Percentiles rank a stretch among this genome's conserved stretches.
Evolutionary conservation across 2,329 filamentous ascomycete species (phyloP).

Genomic region (Nigrospora sphaerica): DNA sequence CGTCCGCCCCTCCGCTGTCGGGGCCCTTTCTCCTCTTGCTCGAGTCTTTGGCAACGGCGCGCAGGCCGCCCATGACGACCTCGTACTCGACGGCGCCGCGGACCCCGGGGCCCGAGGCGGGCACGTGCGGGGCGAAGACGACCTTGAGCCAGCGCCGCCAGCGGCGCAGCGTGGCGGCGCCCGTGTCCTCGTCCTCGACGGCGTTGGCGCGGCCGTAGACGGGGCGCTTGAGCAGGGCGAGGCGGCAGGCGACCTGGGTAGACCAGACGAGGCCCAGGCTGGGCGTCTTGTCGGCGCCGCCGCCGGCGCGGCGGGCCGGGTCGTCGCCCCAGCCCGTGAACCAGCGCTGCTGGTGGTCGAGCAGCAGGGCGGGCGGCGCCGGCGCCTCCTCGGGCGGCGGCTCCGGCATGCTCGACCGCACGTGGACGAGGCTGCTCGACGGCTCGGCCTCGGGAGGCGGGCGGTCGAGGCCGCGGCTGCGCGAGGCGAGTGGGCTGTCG

Average conservation of each 20-base stretch:
- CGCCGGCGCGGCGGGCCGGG: constrained; percentile 25
- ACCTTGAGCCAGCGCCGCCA: constrained; percentile 80
- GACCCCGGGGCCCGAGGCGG: constrained; percentile 40
- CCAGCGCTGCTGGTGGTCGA: constrained; percentile 89
- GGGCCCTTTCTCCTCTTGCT: neutral
- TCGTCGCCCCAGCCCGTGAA: constrained; percentile 93
- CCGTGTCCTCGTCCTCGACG: constrained; percentile 23
- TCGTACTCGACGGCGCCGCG: constrained; percentile 62
- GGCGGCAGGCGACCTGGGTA: constrained; percentile 76
- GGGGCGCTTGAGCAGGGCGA: constrained; percentile 72
- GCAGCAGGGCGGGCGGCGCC: constrained; percentile 50
- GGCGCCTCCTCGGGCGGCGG: constrained; percentile 22
- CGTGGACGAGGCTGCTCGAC: constrained; percentile 30
- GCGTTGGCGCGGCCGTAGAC: constrained; percentile 32
- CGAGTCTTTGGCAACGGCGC: constrained; percentile 19
- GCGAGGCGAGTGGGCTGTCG: constrained; percentile 43
- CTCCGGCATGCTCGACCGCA: constrained; percentile 25
- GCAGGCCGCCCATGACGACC: constrained; percentile 61
- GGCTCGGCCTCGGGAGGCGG: constrained; percentile 24
- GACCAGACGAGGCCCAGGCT: constrained; percentile 86
- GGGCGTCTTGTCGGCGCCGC: constrained; percentile 64
- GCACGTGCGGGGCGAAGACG: constrained; percentile 77
- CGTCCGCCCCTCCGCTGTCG: neutral
- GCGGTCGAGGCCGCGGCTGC: constrained; percentile 27
- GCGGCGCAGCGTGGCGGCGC: constrained; percentile 35